Base-by-base conservation (phyloP, 345 rosid genomes). In the Citrus sp. region DNA sequence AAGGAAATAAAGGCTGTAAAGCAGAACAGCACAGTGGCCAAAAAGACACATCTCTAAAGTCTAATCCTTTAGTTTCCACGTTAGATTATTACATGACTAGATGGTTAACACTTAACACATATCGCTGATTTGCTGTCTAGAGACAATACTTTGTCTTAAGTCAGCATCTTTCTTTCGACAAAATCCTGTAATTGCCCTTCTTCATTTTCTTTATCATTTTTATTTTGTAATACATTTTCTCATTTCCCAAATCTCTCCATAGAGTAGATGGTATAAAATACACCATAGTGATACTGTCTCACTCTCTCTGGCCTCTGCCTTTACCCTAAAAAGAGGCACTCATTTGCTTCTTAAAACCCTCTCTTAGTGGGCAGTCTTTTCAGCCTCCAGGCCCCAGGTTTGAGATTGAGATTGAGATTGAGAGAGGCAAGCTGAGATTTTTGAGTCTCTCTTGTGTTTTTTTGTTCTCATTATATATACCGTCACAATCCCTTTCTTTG, bases 301-400 rank as follows among this genome's bases (percentile, higher is more conserved):
- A 1, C 61, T 25, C 37, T 6, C 58, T 70, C 5, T 13, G 51
- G 51, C 51, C 18, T 46, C 66, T 37, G 14, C 66, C 61, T 76
- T 87, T 77, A 63, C 87, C 91, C 87, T 83, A 80, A 82, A 85
- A 83, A 71, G 83, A 12, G 82, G 78, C 82, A 30, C 78, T 79
- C 85, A 55, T 83, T 86, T 80, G 68, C 92, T 86, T 84, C 88
- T 70, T 86, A 89, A 85, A 68, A 16, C 58, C 58, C 83, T 78
- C 82, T 75, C 87, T 79, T 72, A 9, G 67, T 55, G 51, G 51
- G 76, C 84, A 75, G 84, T 73, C 87, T 62, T 84, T 82, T 80
- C 84, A 84, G 82, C 80, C 80, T 73, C 78, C 77, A 79, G 71
- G 77, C 42, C 73, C 72, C 73, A 60, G 55, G 59, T 40, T 56